Evolutionary conservation across 345 rosid species (phyloP).

Genomic region (Sonneratia alba): DNA sequence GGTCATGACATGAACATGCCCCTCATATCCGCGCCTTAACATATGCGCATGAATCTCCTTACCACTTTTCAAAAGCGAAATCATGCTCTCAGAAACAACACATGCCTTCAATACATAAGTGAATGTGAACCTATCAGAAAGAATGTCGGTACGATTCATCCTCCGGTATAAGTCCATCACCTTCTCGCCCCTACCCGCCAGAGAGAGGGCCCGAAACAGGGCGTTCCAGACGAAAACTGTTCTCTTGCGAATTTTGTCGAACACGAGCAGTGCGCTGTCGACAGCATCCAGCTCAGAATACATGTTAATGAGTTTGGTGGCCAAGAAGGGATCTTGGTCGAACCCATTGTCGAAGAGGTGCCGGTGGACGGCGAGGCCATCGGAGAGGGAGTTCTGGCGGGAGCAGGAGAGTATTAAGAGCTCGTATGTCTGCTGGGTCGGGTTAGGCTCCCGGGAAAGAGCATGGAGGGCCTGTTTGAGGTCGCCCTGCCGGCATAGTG

Average conservation of each 20-base stretch:
- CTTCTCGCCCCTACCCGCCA: constrained; percentile 69
- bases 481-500: constrained; percentile 60
- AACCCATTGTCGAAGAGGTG: constrained; percentile 61
- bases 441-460: constrained; percentile 47
- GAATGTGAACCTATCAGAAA: constrained; percentile 77
- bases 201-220: constrained; percentile 59
- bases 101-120: constrained; percentile 84
- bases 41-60: constrained; percentile 79
- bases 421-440: constrained; percentile 77
- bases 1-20: constrained; percentile 65
- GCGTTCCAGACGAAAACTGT: constrained; percentile 86
- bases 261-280: constrained; percentile 64
- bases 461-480: constrained; percentile 65
- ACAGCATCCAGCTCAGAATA: constrained; percentile 46
- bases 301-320: constrained; percentile 72
- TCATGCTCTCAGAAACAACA: constrained; percentile 43
- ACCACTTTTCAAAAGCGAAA: constrained; percentile 35
- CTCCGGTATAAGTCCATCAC: constrained; percentile 52
- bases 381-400: constrained; percentile 42
- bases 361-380: constrained; percentile 49
- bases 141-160: constrained; percentile 48
- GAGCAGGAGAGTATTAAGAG: constrained; percentile 64
- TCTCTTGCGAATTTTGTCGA: constrained; percentile 63
- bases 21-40: constrained; percentile 48
- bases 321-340: constrained; percentile 87